phyloP scores from a whole-genome alignment of 208 protist species.

The Perkinsela sp. region DNA sequence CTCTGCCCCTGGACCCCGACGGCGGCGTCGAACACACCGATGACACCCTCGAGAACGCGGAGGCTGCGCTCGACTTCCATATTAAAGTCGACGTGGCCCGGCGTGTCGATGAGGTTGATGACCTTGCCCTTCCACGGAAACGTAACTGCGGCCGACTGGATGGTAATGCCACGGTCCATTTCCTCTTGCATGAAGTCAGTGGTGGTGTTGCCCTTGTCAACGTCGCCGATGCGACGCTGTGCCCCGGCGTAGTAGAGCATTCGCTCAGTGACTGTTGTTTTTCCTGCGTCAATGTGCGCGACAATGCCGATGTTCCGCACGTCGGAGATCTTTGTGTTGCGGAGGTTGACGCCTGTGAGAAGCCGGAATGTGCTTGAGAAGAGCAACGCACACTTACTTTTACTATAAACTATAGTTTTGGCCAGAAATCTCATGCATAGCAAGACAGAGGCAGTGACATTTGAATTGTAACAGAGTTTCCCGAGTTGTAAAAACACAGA shows the following conservation, averaged over 20 bases:
- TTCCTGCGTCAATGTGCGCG: constrained; percentile 80
- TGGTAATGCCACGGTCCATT: constrained; percentile 81
- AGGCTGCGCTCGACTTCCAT: constrained; percentile 81
- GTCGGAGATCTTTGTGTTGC: constrained; percentile 3
- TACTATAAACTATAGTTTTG: too few species aligned
- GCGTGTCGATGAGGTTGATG: constrained; percentile 83
- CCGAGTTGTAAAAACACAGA: too few species aligned
- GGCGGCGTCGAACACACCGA: constrained; percentile 78
- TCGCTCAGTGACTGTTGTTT: constrained; percentile 77
- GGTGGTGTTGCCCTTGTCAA: constrained; percentile 78
- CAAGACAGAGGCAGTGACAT: too few species aligned
- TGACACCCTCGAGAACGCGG: constrained; percentile 81
- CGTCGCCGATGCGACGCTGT: constrained; percentile 52
- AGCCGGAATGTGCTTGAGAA: not conserved
- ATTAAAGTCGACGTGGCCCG: constrained; percentile 85
- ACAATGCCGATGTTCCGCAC: constrained; percentile 77
- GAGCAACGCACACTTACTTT: too few species aligned
- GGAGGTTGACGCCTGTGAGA: not conserved
- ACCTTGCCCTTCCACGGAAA: constrained; percentile 40
- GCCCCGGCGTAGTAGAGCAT: constrained; percentile 73
- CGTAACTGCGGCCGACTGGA: constrained; percentile 70
- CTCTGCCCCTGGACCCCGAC: constrained; percentile 73
- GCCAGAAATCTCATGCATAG: too few species aligned
- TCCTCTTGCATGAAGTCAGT: constrained; percentile 87
- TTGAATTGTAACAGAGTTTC: too few species aligned